A percentile compares a stretch with the other conserved stretches of the same genome.
Conservation (phyloP, 148 eudicot genomes). For the Rhododendron molle region DNA sequence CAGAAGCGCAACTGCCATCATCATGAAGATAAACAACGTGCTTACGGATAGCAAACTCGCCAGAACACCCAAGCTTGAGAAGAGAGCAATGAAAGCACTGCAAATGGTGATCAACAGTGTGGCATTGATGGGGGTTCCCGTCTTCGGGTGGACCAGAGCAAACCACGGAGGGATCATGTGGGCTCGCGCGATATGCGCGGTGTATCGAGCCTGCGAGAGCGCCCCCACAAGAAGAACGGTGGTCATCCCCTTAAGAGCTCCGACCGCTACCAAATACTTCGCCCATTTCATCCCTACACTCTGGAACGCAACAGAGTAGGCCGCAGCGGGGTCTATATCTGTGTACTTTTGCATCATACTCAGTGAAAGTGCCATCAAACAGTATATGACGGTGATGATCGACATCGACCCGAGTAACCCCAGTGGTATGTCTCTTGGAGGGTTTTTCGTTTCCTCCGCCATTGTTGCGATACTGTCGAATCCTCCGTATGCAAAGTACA, state of each 20-base stretch:
- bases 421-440: constrained; percentile 53
- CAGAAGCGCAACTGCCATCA: constrained; percentile 60
- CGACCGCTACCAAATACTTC: constrained; percentile 58
- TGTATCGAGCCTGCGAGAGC: constrained; percentile 60
- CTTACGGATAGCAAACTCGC: constrained; percentile 47
- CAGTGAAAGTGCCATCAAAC: constrained; percentile 60
- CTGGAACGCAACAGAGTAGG: constrained; percentile 60
- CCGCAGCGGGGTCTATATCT: constrained; percentile 46
- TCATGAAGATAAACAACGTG: constrained; percentile 63
- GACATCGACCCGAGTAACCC: constrained; percentile 75
- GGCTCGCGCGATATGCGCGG: constrained; percentile 61
- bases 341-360: constrained; percentile 62
- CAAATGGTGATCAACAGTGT: constrained; percentile 41
- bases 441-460: constrained; percentile 74
- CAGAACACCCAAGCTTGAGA: constrained; percentile 52
- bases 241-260: constrained; percentile 82
- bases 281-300: constrained; percentile 67
- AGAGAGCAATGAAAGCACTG: constrained; percentile 46
- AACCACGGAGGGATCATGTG: constrained; percentile 74
- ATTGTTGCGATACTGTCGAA: constrained; percentile 63
- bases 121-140: constrained; percentile 66
- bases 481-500: constrained; percentile 72
- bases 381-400: constrained; percentile 50
- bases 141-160: constrained; percentile 51
- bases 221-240: constrained; percentile 55